Percentiles rank a stretch among this genome's conserved stretches.
Evolutionary conservation across 192 early-diverging fungal genomes (phyloP).

Genomic region (Chytriomyces confervae): DNA sequence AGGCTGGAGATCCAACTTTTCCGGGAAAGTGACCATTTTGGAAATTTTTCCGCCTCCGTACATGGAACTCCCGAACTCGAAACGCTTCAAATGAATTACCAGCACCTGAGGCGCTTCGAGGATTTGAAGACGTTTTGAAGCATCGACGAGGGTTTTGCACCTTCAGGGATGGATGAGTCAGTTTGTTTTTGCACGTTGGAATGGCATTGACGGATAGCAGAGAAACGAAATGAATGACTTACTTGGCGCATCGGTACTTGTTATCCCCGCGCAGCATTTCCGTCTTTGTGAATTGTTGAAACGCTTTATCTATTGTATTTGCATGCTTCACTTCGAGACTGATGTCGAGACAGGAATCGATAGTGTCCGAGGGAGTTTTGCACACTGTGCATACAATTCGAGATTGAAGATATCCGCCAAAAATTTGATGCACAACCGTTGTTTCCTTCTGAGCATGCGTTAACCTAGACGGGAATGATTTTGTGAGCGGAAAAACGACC

Average conservation of each 20-base stretch:
- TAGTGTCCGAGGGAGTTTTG: slow-evolving; percentile 74
- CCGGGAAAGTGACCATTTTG: slow-evolving; percentile 66
- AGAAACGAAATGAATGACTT: slow-evolving; percentile 26
- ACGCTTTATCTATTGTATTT: slow-evolving; percentile 67
- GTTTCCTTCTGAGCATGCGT: slow-evolving; percentile 77
- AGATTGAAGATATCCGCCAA: slow-evolving; percentile 83
- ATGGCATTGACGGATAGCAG: slow-evolving; percentile 3
- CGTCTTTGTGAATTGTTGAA: slow-evolving; percentile 73
- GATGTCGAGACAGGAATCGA: slow-evolving; percentile 77
- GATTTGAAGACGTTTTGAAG: slow-evolving; percentile 80
- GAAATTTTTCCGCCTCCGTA: slow-evolving; percentile 70
- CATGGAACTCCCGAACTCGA: slow-evolving; percentile 56
- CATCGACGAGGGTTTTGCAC: slow-evolving; percentile 78
- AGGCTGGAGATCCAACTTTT: slow-evolving; percentile 67
- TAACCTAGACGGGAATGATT: slow-evolving; percentile 2
- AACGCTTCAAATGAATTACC: slow-evolving; percentile 85
- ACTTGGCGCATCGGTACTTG: slow-evolving; percentile 80
- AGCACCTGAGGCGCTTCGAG: slow-evolving; percentile 73
- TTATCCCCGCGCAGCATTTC: slow-evolving; percentile 73
- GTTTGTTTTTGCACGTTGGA: neutral
- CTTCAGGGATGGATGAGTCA: slow-evolving; percentile 40
- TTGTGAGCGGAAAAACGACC: neutral
- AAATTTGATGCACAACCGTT: slow-evolving; percentile 76
- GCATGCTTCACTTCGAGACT: slow-evolving; percentile 76
- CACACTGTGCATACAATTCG: slow-evolving; percentile 79